Evolutionary conservation across 495 filamentous ascomycete species (phyloP).

Genomic region (Staphylotrichum longicolle): DNA sequence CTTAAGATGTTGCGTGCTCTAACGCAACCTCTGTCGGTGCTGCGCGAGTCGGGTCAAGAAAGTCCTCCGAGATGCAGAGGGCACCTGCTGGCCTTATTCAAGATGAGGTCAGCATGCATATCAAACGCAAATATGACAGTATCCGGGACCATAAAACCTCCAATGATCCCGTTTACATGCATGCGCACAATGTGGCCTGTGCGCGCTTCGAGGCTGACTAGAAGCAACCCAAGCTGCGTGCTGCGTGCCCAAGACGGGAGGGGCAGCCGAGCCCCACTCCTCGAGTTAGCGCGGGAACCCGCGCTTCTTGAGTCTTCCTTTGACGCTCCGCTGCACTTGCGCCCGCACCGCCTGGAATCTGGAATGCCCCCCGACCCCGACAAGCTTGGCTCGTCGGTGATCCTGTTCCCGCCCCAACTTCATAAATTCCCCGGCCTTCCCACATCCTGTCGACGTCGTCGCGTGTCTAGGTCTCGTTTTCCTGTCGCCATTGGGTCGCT

Average conservation of each 20-base stretch:
- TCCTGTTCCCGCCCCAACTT: background rate
- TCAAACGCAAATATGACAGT: background rate
- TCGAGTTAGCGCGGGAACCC: background rate
- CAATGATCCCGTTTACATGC: background rate
- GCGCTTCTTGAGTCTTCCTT: background rate
- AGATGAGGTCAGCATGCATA: slow-evolving; percentile 9
- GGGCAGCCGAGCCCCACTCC: slow-evolving; percentile 4
- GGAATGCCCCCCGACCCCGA: background rate
- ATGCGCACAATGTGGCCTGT: background rate
- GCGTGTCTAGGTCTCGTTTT: background rate
- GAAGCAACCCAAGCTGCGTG: background rate
- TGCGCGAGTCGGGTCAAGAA: too few relatives aligned
- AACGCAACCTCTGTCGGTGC: too few relatives aligned
- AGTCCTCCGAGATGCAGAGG: too few relatives aligned
- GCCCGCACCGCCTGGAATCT: background rate
- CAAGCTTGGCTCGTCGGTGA: slow-evolving; percentile 12
- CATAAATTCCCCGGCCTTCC: background rate
- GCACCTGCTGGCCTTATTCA: background rate
- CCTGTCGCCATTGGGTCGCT: background rate
- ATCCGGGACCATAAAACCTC: too few relatives aligned
- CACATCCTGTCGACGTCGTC: background rate
- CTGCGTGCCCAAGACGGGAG: background rate
- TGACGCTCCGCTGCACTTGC: background rate
- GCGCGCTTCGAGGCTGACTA: slow-evolving; percentile 9
- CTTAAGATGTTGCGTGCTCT: too few relatives aligned